These are phyloP conservation scores for Gamarada debralockiae DNA, from an alignment of 495 filamentous ascomycete genomes.

Conservation along the genomic window DNA sequence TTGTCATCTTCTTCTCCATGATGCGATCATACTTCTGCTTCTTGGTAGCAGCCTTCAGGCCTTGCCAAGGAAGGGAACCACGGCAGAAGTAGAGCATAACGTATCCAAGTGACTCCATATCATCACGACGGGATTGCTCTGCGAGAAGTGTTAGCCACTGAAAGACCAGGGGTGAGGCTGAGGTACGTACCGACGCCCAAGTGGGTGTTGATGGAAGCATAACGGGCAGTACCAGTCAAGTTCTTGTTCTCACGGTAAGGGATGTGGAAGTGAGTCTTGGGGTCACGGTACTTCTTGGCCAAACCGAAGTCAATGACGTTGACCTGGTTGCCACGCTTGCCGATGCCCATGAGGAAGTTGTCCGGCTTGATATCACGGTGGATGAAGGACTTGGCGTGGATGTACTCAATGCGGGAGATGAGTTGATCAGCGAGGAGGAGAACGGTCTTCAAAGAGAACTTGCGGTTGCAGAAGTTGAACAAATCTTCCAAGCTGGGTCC, in stretches of 20 bases:
- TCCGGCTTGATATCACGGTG: constrained; percentile 99
- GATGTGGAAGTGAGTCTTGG: constrained; percentile 99
- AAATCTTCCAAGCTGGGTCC: constrained; percentile 97
- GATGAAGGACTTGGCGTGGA: constrained; percentile 99
- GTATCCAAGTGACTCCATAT: constrained; percentile 99
- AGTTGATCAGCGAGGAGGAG: constrained; percentile 96
- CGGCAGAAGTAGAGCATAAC: constrained; percentile 99
- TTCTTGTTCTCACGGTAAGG: constrained; percentile 99
- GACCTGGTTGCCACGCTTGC: constrained; percentile 99
- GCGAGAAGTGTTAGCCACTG: constrained; percentile 27
- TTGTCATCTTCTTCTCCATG: constrained; percentile 99
- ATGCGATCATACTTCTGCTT: constrained; percentile 99
- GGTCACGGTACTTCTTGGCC: constrained; percentile 99
- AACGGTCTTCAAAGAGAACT: constrained; percentile 99
- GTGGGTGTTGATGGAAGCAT: constrained; percentile 99
- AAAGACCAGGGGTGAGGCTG: background rate
- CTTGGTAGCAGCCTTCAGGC: constrained; percentile 98
- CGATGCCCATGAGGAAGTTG: constrained; percentile 99
- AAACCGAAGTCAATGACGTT: constrained; percentile 99
- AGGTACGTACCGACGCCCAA: constrained; percentile 75
- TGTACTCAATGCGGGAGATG: constrained; percentile 99
- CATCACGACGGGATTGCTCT: constrained; percentile 99
- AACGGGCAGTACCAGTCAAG: constrained; percentile 97
- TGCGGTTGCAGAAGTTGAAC: constrained; percentile 99
- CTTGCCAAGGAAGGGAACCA: constrained; percentile 98